Evolutionary conservation across 176 grass and related monocot species (phyloP), one percentile per base, ranked within the genome.

Genomic region (Oryza meyeriana): DNA sequence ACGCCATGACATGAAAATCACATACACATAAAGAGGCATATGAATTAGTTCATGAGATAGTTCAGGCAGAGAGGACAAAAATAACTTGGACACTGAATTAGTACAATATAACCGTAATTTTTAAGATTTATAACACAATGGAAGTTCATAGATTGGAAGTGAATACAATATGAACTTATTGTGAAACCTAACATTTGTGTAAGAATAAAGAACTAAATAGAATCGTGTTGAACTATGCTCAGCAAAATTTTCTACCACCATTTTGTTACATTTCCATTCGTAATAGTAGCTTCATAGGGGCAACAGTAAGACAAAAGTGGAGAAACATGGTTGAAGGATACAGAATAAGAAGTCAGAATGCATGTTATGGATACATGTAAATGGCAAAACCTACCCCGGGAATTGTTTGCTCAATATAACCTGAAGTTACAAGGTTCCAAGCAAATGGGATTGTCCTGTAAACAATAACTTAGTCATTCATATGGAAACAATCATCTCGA

Each of bases 371-470:
- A 74, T 16, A 36, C 45, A 77, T 22, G 17, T 55, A 0, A 38
- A 41, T 0, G 42, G 38, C 3, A 83, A 47, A 83, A 81, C 63
- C 44, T 89, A 97, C 94, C 94, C 91, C 91, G 17, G 74, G 69
- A 91, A 93, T 78, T 55, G 91, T 87, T 88, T 93, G 91, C 81
- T 97, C 94, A 71, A 97, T 83, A 79, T 97, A 97, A 78, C 91
- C 91, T 78, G 94, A 64, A 80, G 88, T 97, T 39, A 93, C 80
- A 33, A 97, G 88, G 88, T 93, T 97, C 91, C 91, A 97, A 79
- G 90, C 88, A 48, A 97, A 97, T 77, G 94, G 94, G 77, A 93
- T 93, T 69, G 94, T 97, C 74, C 91, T 97, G 74, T 62, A 90
- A 27, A 85, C 74, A 18, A 76, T 3, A 10, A 30, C 68, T 27